These are phyloP conservation scores for Caryopteris hybrid DNA, from an alignment of 305 asterid genomes.

Conservation along the genomic window DNA sequence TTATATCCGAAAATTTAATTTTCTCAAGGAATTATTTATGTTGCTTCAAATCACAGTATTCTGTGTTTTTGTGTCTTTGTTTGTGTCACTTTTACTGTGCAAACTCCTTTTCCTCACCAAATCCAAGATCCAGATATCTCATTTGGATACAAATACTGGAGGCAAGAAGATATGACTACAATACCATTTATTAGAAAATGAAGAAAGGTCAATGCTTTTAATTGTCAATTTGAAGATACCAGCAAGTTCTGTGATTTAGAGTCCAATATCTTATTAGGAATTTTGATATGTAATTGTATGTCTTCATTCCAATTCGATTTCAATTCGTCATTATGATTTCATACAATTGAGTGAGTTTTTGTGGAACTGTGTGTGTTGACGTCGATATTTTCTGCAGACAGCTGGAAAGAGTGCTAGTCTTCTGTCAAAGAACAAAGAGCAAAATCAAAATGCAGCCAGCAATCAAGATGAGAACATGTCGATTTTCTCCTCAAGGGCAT, in stretches of 20 bases:
- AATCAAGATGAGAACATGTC: conserved; percentile 55
- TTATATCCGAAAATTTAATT: background rate
- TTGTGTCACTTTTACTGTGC: background rate
- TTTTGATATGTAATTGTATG: background rate
- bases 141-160: too few relatives aligned
- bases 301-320: background rate
- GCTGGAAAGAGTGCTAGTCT: conserved; percentile 53
- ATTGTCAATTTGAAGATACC: background rate
- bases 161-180: too few relatives aligned
- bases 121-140: background rate
- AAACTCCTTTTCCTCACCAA: background rate
- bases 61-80: background rate
- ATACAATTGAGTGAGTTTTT: background rate
- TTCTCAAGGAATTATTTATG: background rate
- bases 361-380: conserved; percentile 14
- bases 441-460: too few relatives aligned
- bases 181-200: too few relatives aligned
- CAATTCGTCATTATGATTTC: background rate
- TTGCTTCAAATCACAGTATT: background rate
- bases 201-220: background rate
- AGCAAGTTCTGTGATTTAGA: too few relatives aligned
- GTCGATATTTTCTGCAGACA: conserved; percentile 43
- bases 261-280: background rate
- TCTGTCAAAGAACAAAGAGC: conserved; percentile 42
- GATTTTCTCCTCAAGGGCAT: conserved; percentile 41